Base-by-base conservation (phyloP, 2,329 filamentous ascomycete genomes). In the Didymella segeticola region DNA sequence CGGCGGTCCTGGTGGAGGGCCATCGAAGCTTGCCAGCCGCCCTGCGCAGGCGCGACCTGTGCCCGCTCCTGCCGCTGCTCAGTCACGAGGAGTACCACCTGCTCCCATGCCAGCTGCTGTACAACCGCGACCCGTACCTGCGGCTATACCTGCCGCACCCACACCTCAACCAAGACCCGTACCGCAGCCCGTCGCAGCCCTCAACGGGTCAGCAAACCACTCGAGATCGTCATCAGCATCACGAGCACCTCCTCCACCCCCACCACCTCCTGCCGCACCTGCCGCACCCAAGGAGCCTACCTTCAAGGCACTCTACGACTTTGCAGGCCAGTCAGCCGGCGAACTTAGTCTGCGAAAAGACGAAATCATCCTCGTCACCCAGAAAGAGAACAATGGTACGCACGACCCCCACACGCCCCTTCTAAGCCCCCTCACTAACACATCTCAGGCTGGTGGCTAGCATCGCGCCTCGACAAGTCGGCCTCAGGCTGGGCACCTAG, bases 351-450 rank as follows among this genome's bases (percentile, higher is more conserved):
- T 99, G 60, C 83, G 75, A 53, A 87, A 89, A 43, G 92, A 89
- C 43, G 90, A 98, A 59, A 76, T 96, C 42, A 84, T 99, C 47
- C 86, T 96, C 73, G 87, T 99, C 69, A 84, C 96, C n/a, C 89
- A 95, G 70, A 97, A 97, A 77, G 93, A 97, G 77, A 88, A 84
- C 74, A 98, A 98, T 72, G 95, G 93, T 96, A 85, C 75, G 88
- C 15, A 6, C n/a, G n/a, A n/a, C n/a, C 27, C 27, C 27, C 27
- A 10, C 33, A 34, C 15, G 8, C 9, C 33, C 33, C 4, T 11
- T 14, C n/a, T 19, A n/a, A n/a, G n/a, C n/a, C n/a, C 75, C 38
- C 26, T 19, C 14, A 25, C 73, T 71, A 51, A 66, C 45, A 46
- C 29, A 43, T 34, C 31, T 33, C 63, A 96, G 93, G 95, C 47